A percentile compares a stretch with the other conserved stretches of the same genome.
Evolutionary conservation across 352 stramenopile species (phyloP).

Genomic region (Globisporangium apiculatum): DNA sequence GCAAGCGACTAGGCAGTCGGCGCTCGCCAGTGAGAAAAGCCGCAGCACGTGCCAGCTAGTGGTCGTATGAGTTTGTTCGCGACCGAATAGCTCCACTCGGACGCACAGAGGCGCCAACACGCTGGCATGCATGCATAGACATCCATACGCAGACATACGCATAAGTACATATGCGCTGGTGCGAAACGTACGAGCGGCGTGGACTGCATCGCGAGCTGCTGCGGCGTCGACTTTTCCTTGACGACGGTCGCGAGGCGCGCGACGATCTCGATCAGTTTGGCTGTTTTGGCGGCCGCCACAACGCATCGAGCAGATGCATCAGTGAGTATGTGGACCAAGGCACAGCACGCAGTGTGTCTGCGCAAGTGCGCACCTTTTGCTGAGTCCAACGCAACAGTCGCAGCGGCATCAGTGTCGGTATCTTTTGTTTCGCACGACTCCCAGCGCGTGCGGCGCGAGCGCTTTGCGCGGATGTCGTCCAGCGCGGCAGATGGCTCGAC

Average conservation of each 20-base stretch:
- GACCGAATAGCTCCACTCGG: too few species aligned
- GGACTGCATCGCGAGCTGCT: constrained; percentile 19
- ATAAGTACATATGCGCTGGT: neutral
- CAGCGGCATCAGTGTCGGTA: neutral
- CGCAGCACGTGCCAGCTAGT: neutral
- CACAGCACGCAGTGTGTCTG: neutral
- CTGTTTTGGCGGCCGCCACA: neutral
- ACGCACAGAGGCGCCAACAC: neutral
- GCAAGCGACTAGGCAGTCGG: too few species aligned
- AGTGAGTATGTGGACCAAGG: neutral
- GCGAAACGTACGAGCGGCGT: constrained; percentile 4
- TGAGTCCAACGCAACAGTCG: neutral
- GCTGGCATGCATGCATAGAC: neutral
- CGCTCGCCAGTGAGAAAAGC: too few species aligned
- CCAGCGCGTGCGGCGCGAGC: constrained; percentile 13
- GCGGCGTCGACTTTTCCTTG: constrained; percentile 44
- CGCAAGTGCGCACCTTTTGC: constrained; percentile 8
- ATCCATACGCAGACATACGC: constrained; percentile 1
- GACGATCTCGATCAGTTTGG: constrained; percentile 46
- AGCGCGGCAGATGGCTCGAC: neutral
- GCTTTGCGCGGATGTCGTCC: constrained; percentile 4
- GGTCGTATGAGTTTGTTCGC: neutral
- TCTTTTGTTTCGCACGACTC: constrained; percentile 3
- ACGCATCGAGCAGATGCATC: neutral
- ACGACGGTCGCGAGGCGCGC: constrained; percentile 58